A percentile compares a stretch with the other conserved stretches of the same genome.
These are phyloP conservation scores for Punica granatum DNA, from an alignment of 345 rosid genomes.

Conservation along the genomic window DNA sequence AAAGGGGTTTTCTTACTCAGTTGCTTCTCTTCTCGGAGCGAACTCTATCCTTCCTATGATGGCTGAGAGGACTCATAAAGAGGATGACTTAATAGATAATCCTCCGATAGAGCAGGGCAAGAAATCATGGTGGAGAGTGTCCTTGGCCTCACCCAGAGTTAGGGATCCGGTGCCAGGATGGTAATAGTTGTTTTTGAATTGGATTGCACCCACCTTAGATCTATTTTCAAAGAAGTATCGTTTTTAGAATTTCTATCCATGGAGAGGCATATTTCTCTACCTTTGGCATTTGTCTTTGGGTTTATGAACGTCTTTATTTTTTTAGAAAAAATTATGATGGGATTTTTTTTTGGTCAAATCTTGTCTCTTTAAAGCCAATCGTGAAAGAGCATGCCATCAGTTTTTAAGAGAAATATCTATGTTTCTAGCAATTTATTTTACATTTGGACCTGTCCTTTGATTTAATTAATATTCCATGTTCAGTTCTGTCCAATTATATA, in stretches of 20 bases:
- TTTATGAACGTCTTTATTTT: background rate
- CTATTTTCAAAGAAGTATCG: background rate
- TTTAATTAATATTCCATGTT: background rate
- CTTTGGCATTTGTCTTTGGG: background rate
- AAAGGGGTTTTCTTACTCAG: conserved; percentile 86
- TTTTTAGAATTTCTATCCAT: background rate
- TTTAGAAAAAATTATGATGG: background rate
- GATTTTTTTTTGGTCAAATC: background rate
- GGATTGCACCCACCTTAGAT: background rate
- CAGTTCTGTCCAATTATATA: background rate
- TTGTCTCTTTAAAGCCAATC: background rate
- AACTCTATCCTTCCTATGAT: conserved; percentile 57
- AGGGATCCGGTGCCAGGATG: conserved; percentile 39
- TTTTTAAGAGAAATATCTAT: too few species aligned
- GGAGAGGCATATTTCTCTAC: background rate
- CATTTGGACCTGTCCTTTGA: background rate
- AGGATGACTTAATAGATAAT: conserved; percentile 27
- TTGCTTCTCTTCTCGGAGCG: conserved; percentile 78
- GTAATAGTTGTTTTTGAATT: conserved; percentile 24
- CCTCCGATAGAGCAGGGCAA: conserved; percentile 31
- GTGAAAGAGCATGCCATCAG: background rate
- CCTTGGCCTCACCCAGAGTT: conserved; percentile 76
- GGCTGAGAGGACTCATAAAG: conserved; percentile 34
- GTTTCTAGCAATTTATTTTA: background rate
- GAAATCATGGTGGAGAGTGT: conserved; percentile 77